phyloP scores from a whole-genome alignment of 768 basidiomycete species.

The Antrodiella citrinella region DNA sequence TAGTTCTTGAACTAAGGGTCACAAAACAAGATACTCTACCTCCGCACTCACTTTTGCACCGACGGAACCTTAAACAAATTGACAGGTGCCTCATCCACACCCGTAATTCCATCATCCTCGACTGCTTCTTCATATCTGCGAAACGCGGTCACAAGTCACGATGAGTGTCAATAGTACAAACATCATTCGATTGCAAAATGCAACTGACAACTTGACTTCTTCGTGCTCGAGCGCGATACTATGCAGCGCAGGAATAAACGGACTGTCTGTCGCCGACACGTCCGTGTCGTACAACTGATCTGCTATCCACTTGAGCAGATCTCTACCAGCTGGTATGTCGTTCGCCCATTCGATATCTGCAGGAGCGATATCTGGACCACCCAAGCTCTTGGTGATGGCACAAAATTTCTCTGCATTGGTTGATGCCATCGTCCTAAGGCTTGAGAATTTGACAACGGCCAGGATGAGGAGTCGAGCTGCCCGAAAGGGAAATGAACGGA shows the following conservation, averaged over 20 bases:
- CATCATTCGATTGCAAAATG: not conserved
- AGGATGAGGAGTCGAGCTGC: not conserved
- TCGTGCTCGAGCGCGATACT: not conserved
- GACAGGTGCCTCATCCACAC: not conserved
- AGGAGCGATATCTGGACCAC: not conserved
- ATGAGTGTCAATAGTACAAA: too few species aligned
- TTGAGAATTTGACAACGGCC: not conserved
- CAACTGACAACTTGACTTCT: not conserved
- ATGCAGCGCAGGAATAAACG: not conserved
- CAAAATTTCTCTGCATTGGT: not conserved
- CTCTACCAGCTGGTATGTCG: not conserved
- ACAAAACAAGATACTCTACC: not conserved
- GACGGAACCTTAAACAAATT: not conserved
- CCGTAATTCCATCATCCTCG: not conserved
- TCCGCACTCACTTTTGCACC: not conserved
- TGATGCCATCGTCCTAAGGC: not conserved
- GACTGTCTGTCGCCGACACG: not conserved
- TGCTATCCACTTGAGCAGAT: not conserved
- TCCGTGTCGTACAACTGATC: not conserved
- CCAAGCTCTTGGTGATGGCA: not conserved
- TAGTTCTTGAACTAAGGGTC: not conserved
- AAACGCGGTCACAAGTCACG: too few species aligned
- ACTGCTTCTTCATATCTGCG: too few species aligned
- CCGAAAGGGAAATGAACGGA: not conserved
- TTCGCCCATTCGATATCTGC: not conserved